phyloP scores from a whole-genome alignment of 768 basidiomycete genomes.

The Naganishia onofrii region DNA sequence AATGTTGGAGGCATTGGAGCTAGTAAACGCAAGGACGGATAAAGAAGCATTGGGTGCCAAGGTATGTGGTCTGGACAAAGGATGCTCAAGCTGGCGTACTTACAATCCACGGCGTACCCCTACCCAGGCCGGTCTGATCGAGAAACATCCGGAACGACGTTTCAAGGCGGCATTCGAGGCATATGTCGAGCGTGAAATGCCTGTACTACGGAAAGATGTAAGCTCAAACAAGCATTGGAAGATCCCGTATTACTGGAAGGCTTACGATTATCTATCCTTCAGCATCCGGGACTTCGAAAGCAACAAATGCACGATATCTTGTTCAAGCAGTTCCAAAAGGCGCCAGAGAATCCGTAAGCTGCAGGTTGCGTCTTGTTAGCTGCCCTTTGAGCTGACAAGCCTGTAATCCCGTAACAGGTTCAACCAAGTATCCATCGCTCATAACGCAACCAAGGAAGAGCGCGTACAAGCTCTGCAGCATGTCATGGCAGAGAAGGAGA shows the following conservation, averaged over 20 bases:
- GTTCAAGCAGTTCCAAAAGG: slow-evolving; percentile 93
- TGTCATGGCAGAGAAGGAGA: slow-evolving; percentile 46
- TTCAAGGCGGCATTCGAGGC: slow-evolving; percentile 93
- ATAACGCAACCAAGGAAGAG: slow-evolving; percentile 84
- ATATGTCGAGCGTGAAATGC: slow-evolving; percentile 81
- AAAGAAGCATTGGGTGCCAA: slow-evolving; percentile 85
- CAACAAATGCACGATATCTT: slow-evolving; percentile 91
- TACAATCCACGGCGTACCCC: not conserved
- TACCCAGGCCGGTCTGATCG: slow-evolving; percentile 68
- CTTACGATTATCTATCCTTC: slow-evolving; percentile 42
- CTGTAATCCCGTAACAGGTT: slow-evolving; percentile 58
- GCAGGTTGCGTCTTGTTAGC: not conserved
- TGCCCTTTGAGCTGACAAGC: slow-evolving; percentile 3
- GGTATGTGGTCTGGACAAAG: slow-evolving; percentile 25
- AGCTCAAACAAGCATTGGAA: slow-evolving; percentile 28
- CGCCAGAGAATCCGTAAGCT: slow-evolving; percentile 87
- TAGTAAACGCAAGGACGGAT: slow-evolving; percentile 87
- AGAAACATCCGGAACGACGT: slow-evolving; percentile 90
- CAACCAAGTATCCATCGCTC: slow-evolving; percentile 74
- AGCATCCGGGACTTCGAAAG: slow-evolving; percentile 81
- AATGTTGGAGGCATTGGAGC: slow-evolving; percentile 79
- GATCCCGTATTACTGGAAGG: not conserved
- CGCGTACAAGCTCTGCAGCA: slow-evolving; percentile 71
- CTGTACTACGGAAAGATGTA: slow-evolving; percentile 65
- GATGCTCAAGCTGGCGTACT: not conserved